Evolutionary conservation across 768 basidiomycete species (phyloP), one percentile per base, ranked within the genome.

Genomic region (Boletus subparvulus): DNA sequence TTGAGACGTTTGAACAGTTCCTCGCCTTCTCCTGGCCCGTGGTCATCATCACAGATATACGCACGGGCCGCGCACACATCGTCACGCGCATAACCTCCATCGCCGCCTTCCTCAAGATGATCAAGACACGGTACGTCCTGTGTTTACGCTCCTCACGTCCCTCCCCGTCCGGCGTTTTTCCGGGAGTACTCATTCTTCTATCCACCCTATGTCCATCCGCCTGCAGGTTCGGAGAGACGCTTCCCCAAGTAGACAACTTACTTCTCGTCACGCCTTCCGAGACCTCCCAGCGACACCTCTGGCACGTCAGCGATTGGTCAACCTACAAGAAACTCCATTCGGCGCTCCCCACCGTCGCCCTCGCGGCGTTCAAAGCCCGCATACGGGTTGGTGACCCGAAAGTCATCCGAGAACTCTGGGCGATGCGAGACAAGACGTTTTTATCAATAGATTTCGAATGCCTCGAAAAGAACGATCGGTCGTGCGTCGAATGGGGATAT

Each of bases 1-100:
- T 93, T 73, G 82, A 85, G 47, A 82, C 87, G 0, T 92, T 92
- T 66, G 87, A 89, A 47, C 83, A 82, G 30, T 93, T 93, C 69
- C 77, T 93, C 36, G 77, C 81, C 13, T 92, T 92, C 69, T 88
- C 87, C 40, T 93, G 90, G 91, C 91, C 91, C 6, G 84, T 82
- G 17, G 86, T 93, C 58, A 84, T 84, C 1, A 82, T 90, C 43
- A 92, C 91, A 36, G 88, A 92, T 67, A 67, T 77, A 42, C 80
- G 78, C 68, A 89, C 91, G 1, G 86, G 88, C 17, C 79, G 80
- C 58, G 83, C 88, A 0, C 90, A 92, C 69, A 86, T 93, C 52
- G 89, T 89, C 24, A 92, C 90, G n/a, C 81, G 87, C 46, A 72
- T 84, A 58, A 84, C 78, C 4, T 87, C 86, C 33, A 78, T 93